Percentiles rank a stretch among this genome's conserved stretches.
phyloP scores from a whole-genome alignment of 2,329 filamentous ascomycete species.

The Phaeosphaeria sp. region DNA sequence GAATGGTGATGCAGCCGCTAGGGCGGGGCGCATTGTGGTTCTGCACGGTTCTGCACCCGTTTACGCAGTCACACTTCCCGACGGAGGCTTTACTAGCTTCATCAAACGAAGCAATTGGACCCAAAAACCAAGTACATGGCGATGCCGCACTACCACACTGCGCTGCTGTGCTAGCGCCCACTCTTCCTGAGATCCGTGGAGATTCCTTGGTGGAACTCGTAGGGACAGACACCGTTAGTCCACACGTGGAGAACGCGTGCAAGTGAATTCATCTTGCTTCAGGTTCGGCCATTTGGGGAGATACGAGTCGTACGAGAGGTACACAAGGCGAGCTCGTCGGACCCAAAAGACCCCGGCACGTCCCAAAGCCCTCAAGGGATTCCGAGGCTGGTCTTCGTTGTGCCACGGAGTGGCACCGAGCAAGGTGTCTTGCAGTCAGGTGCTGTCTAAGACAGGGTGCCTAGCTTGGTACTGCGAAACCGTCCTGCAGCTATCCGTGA shows the following conservation, averaged over 20 bases:
- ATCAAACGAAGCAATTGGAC: constrained; percentile 18
- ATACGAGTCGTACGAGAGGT: constrained; percentile 19
- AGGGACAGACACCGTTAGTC: constrained; percentile 20
- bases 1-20: constrained; percentile 25
- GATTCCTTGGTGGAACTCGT: constrained; percentile 9
- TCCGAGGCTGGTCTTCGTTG: constrained; percentile 13
- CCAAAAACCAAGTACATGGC: constrained; percentile 16
- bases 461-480: constrained; percentile 10
- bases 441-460: constrained; percentile 4
- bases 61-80: constrained; percentile 23
- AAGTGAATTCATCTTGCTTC: constrained; percentile 18
- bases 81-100: constrained; percentile 37
- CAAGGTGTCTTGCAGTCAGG: constrained; percentile 4
- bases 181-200: constrained; percentile 5
- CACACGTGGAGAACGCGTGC: constrained; percentile 38
- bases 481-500: constrained; percentile 1
- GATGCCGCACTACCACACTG: constrained; percentile 10
- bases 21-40: constrained; percentile 32
- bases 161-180: constrained; percentile 20
- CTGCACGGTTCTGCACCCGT: constrained; percentile 32
- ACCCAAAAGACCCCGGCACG: background rate
- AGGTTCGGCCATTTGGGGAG: constrained; percentile 20
- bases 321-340: constrained; percentile 3
- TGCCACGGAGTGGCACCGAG: background rate
- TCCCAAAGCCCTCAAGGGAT: constrained; percentile 8